These are phyloP conservation scores for Nitzschia sp. DNA, from an alignment of 108 stramenopile species.

Conservation along the genomic window DNA sequence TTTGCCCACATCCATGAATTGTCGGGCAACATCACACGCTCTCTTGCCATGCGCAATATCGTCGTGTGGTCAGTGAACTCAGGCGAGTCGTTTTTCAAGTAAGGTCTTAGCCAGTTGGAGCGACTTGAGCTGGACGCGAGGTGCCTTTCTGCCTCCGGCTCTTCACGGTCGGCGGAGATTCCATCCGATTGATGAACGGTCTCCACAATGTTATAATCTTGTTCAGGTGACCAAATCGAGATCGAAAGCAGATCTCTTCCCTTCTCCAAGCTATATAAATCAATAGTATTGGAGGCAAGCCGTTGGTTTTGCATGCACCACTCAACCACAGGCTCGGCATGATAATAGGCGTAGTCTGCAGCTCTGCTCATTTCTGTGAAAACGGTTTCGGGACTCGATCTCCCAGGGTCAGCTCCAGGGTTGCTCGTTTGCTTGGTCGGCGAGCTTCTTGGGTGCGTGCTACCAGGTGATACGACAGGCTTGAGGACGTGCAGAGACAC, in stretches of 20 bases:
- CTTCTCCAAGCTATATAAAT: constrained; percentile 62
- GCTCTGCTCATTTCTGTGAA: constrained; percentile 24
- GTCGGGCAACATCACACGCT: constrained; percentile 69
- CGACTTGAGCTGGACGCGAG: constrained; percentile 10
- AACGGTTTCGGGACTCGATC: constrained; percentile 37
- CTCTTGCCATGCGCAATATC: constrained; percentile 43
- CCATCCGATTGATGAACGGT: neutral
- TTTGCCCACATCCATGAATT: constrained; percentile 80
- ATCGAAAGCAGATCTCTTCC: constrained; percentile 71
- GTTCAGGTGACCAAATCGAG: constrained; percentile 67
- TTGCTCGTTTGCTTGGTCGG: neutral
- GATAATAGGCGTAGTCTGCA: constrained; percentile 31
- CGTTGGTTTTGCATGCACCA: constrained; percentile 80
- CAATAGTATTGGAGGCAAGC: constrained; percentile 46
- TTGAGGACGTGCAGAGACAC: constrained; percentile 24
- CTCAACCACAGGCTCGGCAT: constrained; percentile 76
- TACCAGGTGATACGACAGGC: neutral
- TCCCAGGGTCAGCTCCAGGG: constrained; percentile 2
- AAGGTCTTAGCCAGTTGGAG: constrained; percentile 64
- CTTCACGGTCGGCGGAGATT: constrained; percentile 1
- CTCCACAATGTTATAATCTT: constrained; percentile 36
- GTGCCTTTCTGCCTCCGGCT: neutral
- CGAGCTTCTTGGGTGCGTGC: neutral
- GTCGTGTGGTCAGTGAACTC: constrained; percentile 80
- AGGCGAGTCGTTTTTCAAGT: constrained; percentile 71